Evolutionary conservation across 371 early-diverging fungal genomes (phyloP).

Genomic region (Smittium culicis): DNA sequence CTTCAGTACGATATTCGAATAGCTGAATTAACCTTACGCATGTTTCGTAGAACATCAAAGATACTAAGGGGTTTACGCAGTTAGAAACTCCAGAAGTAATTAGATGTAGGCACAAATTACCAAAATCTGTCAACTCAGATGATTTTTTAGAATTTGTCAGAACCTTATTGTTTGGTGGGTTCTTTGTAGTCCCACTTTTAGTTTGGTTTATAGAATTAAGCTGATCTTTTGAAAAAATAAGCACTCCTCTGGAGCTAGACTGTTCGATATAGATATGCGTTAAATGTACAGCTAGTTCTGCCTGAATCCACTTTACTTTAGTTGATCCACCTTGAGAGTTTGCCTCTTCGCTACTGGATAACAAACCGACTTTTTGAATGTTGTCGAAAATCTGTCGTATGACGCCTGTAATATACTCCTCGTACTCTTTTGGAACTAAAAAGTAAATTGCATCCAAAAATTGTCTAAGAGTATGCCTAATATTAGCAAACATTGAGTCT

Average conservation of each 20-base stretch:
- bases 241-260: constrained; percentile 23
- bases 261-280: constrained; percentile 31
- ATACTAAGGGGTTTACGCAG: constrained; percentile 24
- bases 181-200: neutral
- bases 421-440: constrained; percentile 25
- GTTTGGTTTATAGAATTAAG: neutral
- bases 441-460: constrained; percentile 30
- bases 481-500: constrained; percentile 56
- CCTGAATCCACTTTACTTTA: constrained; percentile 31
- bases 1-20: constrained; percentile 28
- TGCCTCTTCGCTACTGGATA: constrained; percentile 19
- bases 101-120: constrained; percentile 16
- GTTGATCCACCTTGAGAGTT: constrained; percentile 15
- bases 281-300: constrained; percentile 30
- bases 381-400: constrained; percentile 23
- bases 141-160: neutral
- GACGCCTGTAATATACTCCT: constrained; percentile 20
- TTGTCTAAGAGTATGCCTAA: constrained; percentile 44
- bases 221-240: constrained; percentile 19
- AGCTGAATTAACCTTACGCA: constrained; percentile 27
- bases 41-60: constrained; percentile 29
- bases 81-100: constrained; percentile 21
- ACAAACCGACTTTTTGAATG: constrained; percentile 27
- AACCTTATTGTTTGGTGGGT: neutral
- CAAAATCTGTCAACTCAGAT: neutral